These are phyloP conservation scores for Thalia dealbata DNA, from an alignment of 176 grass and related monocot genomes.

Conservation along the genomic window DNA sequence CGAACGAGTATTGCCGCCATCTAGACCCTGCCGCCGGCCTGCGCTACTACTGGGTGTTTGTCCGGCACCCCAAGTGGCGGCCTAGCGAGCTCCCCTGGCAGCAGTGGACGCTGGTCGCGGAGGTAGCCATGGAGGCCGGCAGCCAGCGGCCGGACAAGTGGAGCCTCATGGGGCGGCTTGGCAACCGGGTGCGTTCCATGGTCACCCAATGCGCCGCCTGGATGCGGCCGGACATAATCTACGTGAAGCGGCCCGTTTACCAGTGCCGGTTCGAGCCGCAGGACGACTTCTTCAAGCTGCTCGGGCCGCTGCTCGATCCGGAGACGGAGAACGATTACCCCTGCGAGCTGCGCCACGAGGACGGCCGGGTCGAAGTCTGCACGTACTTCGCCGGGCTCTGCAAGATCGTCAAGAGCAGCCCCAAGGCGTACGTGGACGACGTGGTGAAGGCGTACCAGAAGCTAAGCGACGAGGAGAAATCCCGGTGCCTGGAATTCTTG, in stretches of 20 bases:
- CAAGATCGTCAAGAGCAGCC: constrained; percentile 63
- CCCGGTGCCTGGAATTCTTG: constrained; percentile 67
- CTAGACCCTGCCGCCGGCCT: constrained; percentile 38
- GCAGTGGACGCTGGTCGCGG: constrained; percentile 81
- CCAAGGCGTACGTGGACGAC: constrained; percentile 88
- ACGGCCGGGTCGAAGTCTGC: constrained; percentile 25
- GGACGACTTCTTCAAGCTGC: constrained; percentile 58
- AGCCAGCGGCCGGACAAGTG: constrained; percentile 63
- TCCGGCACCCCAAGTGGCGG: constrained; percentile 78
- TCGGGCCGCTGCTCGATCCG: constrained; percentile 59
- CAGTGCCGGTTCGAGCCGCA: constrained; percentile 82
- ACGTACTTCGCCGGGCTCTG: constrained; percentile 81
- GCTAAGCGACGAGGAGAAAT: constrained; percentile 44
- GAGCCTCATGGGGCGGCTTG: constrained; percentile 73
- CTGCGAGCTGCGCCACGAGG: constrained; percentile 48
- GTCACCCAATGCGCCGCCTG: constrained; percentile 82
- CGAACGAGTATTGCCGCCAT: constrained; percentile 45
- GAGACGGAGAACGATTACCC: constrained; percentile 50
- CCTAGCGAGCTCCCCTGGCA: constrained; percentile 62
- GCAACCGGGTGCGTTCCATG: constrained; percentile 42
- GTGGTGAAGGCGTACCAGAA: constrained; percentile 81
- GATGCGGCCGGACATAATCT: constrained; percentile 81
- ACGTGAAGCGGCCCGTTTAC: constrained; percentile 67
- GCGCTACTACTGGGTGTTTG: constrained; percentile 79
- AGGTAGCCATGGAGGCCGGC: constrained; percentile 55